Percentiles rank a stretch among this genome's conserved stretches.
Evolutionary conservation across 805 yeast genomes (phyloP).

Genomic region (Candida mattraensis): DNA sequence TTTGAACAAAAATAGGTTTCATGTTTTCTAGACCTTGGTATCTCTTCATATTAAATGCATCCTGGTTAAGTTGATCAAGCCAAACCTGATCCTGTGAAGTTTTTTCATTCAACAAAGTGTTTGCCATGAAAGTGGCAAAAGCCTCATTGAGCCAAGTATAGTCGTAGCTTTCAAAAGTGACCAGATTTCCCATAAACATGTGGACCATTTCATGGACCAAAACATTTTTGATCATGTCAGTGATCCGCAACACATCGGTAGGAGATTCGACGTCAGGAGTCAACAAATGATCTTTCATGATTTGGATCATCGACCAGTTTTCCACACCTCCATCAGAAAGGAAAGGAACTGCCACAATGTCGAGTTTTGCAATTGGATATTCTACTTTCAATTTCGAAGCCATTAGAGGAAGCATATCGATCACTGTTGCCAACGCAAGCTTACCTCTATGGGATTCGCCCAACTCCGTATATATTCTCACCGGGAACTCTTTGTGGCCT

Average conservation of each 20-base stretch:
- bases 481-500: slow-evolving; percentile 37
- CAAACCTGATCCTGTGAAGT: slow-evolving; percentile 32
- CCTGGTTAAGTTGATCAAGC: slow-evolving; percentile 31
- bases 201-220: slow-evolving; percentile 74
- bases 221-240: slow-evolving; percentile 46
- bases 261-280: slow-evolving; percentile 34
- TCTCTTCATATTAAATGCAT: slow-evolving; percentile 33
- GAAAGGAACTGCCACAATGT: slow-evolving; percentile 67
- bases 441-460: slow-evolving; percentile 50
- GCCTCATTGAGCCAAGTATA: slow-evolving; percentile 75
- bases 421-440: slow-evolving; percentile 50
- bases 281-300: slow-evolving; percentile 51
- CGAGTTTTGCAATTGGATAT: slow-evolving; percentile 65
- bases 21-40: slow-evolving; percentile 35
- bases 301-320: slow-evolving; percentile 68
- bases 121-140: slow-evolving; percentile 73
- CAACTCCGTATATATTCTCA: slow-evolving; percentile 54
- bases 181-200: slow-evolving; percentile 75
- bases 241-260: slow-evolving; percentile 16
- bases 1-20: slow-evolving; percentile 38
- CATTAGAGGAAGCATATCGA: slow-evolving; percentile 47
- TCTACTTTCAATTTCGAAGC: slow-evolving; percentile 41
- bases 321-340: slow-evolving; percentile 80
- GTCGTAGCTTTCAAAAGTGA: slow-evolving; percentile 67
- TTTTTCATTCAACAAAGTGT: slow-evolving; percentile 32